Base-by-base conservation (phyloP, 495 filamentous ascomycete genomes). In the Penicillium steckii region DNA sequence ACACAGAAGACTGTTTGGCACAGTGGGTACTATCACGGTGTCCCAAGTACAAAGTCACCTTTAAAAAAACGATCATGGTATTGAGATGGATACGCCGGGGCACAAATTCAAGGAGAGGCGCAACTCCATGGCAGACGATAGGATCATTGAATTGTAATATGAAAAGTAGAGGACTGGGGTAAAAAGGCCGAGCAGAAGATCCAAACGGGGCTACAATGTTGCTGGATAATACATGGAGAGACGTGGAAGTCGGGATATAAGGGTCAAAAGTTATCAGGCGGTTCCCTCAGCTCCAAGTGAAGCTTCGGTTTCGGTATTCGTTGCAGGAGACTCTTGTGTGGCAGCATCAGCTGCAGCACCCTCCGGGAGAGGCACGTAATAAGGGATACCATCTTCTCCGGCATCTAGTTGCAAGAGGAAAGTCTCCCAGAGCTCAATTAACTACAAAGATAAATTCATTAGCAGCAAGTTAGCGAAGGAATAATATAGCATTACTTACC, bases 401-500 rank as follows among this genome's bases (percentile, higher is more conserved):
- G 90, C 86, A 61, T 97, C 95, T 9, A 98, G 78, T 64, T 95
- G 93, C 79, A 97, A 81, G 7, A 98, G 77, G 77, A 95, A 98
- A 2, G 94, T 97, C 68, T 98, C 94, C 94, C 94, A 98, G 26
- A 97, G 81, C 67, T 98, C 94, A 59, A 98, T 98, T 60, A 98
- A 80, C 94, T 98, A 60, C 15, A 45, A 8, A 30, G 48, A 8
- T 43, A n/a, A n/a, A n/a, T 70, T 55, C 69, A 64, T 49, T 19
- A 57, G 52, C 10, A 7, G 46, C 41, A 40, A 33, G 41, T 43
- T 17, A n/a, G 12, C 8, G 2, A 44, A 1, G 46, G 4, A 22
- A 2, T 12, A 21, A 48, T 19, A 23, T 40, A 26, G 7, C 25
- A 23, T 21, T 70, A 82, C 64, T 43, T 68, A 93, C 94, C 87